These are phyloP conservation scores for Daldinia caldariorum DNA, from an alignment of 495 filamentous ascomycete species.

Conservation along the genomic window DNA sequence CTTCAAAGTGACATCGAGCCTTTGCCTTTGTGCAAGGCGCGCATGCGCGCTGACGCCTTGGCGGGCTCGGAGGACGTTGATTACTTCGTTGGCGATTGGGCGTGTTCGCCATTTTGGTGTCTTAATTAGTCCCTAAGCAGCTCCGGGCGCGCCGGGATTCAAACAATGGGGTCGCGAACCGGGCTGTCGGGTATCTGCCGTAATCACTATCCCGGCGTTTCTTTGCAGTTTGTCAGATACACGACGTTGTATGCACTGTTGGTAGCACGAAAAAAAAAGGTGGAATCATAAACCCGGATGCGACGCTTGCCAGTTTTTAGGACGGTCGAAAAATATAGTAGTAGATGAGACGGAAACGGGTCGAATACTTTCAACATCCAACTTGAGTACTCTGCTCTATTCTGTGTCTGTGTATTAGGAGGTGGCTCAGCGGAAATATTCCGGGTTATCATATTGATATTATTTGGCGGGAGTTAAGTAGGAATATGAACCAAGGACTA, in stretches of 20 bases:
- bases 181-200: not conserved
- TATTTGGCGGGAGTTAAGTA: not conserved
- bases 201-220: conserved; percentile 23
- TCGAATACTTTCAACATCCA: not conserved
- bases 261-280: not conserved
- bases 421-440: conserved; percentile 14
- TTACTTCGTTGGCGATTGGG: conserved; percentile 10
- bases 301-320: not conserved
- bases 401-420: conserved; percentile 15
- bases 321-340: conserved; percentile 1
- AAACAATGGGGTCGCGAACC: not conserved
- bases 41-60: conserved; percentile 48
- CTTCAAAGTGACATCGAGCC: conserved; percentile 48
- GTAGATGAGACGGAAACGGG: not conserved
- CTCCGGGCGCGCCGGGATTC: conserved; percentile 6
- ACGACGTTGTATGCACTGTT: conserved; percentile 2
- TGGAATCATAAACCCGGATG: conserved; percentile 2
- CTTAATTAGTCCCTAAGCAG: conserved; percentile 16
- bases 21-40: conserved; percentile 50
- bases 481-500: conserved; percentile 4
- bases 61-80: conserved; percentile 43
- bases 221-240: not conserved
- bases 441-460: conserved; percentile 17
- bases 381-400: conserved; percentile 1
- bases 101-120: conserved; percentile 10